These are phyloP conservation scores for Globisporangium cederbergense DNA, from an alignment of 352 stramenopile species.

Conservation along the genomic window DNA sequence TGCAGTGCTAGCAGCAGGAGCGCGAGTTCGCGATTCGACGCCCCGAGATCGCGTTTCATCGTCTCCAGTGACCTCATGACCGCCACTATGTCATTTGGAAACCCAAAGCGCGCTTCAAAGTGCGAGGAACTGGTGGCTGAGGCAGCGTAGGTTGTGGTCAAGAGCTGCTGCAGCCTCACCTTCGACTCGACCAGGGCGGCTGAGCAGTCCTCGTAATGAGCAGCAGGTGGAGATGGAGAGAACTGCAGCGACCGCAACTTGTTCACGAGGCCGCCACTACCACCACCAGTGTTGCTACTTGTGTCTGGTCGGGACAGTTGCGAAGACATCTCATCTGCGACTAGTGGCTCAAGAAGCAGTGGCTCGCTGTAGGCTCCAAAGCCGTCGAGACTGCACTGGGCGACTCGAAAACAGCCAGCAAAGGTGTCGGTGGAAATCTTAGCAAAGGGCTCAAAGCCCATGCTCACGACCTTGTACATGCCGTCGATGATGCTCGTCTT, in stretches of 20 bases:
- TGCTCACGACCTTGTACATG: conserved; percentile 62
- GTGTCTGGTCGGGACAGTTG: neutral
- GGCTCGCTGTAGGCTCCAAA: conserved; percentile 47
- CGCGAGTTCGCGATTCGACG: conserved; percentile 45
- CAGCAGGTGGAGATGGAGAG: neutral
- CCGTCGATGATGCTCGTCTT: conserved; percentile 54
- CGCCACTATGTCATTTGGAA: neutral
- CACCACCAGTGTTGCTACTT: neutral
- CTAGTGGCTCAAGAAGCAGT: conserved; percentile 43
- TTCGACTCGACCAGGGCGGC: conserved; percentile 13
- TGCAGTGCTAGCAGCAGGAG: conserved; percentile 45
- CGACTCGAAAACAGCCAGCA: conserved; percentile 57
- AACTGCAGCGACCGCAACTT: conserved; percentile 11
- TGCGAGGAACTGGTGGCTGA: neutral
- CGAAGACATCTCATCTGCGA: neutral
- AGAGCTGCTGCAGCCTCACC: conserved; percentile 19
- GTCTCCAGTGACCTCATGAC: conserved; percentile 24
- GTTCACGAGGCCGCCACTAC: neutral
- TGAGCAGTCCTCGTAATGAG: conserved; percentile 9
- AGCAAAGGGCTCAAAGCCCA: conserved; percentile 34
- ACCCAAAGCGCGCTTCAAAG: conserved; percentile 14
- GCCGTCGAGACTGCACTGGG: conserved; percentile 48
- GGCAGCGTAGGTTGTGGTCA: conserved; percentile 22
- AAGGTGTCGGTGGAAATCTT: conserved; percentile 45
- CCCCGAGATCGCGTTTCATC: conserved; percentile 22